Evolutionary conservation across 106 monocot species (phyloP).

Genomic region (Apostasia shenzhenica): DNA sequence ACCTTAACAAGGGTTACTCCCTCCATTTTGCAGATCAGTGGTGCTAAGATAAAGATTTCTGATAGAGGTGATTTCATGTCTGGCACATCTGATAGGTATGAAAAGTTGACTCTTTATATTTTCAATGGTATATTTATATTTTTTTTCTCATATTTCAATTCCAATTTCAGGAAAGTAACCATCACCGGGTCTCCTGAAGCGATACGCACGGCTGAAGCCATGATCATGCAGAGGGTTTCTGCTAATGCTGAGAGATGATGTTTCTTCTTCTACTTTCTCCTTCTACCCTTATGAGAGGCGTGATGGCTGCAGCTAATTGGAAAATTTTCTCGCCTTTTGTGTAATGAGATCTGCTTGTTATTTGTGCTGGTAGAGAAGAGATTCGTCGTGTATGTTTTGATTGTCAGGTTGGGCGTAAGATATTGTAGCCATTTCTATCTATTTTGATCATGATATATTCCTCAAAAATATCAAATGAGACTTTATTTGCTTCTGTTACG

Average conservation of each 20-base stretch:
- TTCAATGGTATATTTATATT: neutral
- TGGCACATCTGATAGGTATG: constrained; percentile 87
- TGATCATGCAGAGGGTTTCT: constrained; percentile 68
- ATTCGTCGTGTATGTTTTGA: too few species aligned
- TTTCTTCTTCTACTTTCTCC: neutral
- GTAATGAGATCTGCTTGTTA: neutral
- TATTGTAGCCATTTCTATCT: too few species aligned
- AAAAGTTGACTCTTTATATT: neutral
- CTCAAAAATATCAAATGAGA: too few species aligned
- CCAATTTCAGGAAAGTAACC: constrained; percentile 52
- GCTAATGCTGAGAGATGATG: constrained; percentile 43
- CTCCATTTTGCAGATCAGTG: constrained; percentile 49
- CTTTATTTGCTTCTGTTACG: too few species aligned
- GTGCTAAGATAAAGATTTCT: constrained; percentile 91
- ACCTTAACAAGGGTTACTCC: too few species aligned
- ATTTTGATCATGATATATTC: too few species aligned
- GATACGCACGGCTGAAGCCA: constrained; percentile 49
- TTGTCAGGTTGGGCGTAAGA: too few species aligned
- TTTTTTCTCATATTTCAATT: neutral
- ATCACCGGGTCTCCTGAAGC: constrained; percentile 59
- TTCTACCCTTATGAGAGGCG: too few species aligned
- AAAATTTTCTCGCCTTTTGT: neutral
- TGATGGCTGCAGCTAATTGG: neutral
- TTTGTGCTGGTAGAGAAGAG: neutral
- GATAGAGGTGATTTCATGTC: constrained; percentile 95